Conservation (phyloP, 2,329 filamentous ascomycete species). For the Orbilia quercus region DNA sequence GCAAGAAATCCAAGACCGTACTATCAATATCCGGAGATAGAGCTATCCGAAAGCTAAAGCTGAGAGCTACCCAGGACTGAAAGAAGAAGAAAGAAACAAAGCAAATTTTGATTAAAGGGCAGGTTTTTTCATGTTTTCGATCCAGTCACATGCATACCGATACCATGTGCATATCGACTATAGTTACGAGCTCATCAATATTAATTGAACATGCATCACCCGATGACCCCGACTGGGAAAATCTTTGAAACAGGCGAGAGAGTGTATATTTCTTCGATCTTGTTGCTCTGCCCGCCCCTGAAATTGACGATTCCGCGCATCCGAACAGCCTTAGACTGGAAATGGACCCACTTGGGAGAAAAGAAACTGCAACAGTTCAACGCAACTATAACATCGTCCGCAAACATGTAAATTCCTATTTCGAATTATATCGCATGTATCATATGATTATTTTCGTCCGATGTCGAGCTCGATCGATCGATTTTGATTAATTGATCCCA, state of each 20-base stretch:
- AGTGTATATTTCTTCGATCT: slow-evolving; percentile 19
- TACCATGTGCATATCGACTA: slow-evolving; percentile 6
- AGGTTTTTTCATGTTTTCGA: too few species aligned
- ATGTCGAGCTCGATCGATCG: too few species aligned
- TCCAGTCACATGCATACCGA: slow-evolving; percentile 34
- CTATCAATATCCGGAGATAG: background rate
- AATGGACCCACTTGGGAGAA: slow-evolving; percentile 37
- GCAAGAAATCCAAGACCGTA: background rate
- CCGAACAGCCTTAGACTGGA: slow-evolving; percentile 32
- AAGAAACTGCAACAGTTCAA: slow-evolving; percentile 3
- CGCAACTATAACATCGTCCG: background rate
- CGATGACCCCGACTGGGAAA: slow-evolving; percentile 20
- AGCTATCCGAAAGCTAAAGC: background rate
- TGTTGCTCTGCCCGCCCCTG: slow-evolving; percentile 40
- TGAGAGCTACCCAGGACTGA: background rate
- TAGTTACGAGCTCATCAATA: slow-evolving; percentile 26
- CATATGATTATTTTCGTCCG: too few species aligned
- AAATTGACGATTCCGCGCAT: slow-evolving; percentile 33
- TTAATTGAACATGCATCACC: background rate
- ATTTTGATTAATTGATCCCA: too few species aligned
- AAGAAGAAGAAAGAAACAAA: slow-evolving; percentile 5
- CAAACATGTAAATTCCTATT: background rate
- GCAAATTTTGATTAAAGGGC: slow-evolving; percentile 10
- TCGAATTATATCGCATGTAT: too few species aligned
- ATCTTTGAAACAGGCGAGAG: slow-evolving; percentile 23